A percentile compares a stretch with the other conserved stretches of the same genome.
These are phyloP conservation scores for Fonsecaea multimorphosa DNA, from an alignment of 2,329 filamentous ascomycete species.

Conservation along the genomic window DNA sequence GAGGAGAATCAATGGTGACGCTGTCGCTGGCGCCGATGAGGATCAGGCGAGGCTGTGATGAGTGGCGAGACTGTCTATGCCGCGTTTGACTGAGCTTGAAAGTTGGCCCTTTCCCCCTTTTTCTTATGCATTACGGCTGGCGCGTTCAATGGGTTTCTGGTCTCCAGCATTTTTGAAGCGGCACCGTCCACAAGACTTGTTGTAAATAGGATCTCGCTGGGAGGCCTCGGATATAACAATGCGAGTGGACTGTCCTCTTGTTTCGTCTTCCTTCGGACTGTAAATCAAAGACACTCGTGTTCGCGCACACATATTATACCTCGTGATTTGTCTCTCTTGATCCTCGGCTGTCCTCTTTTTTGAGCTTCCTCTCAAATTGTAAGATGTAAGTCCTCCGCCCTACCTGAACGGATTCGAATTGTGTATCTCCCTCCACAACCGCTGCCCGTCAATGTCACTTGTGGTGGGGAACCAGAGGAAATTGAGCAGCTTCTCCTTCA, in stretches of 20 bases:
- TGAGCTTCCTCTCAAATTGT: not conserved
- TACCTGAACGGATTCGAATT: slow-evolving; percentile 23
- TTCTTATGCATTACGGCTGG: no score
- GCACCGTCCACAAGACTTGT: no score
- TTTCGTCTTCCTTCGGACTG: not conserved
- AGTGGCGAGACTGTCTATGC: no score
- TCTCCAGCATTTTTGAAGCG: no score
- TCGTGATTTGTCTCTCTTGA: not conserved
- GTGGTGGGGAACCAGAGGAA: slow-evolving; percentile 28
- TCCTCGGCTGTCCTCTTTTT: no score
- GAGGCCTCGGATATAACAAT: not conserved
- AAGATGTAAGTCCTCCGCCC: not conserved
- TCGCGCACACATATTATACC: not conserved
- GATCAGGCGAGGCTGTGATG: no score
- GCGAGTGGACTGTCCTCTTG: not conserved
- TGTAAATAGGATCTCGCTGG: no score
- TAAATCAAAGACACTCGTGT: not conserved
- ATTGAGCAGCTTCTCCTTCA: slow-evolving; percentile 25
- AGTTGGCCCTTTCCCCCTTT: no score
- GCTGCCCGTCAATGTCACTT: slow-evolving; percentile 22
- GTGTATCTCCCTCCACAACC: slow-evolving; percentile 24
- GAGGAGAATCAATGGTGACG: no score
- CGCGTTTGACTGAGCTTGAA: no score
- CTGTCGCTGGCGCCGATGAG: no score
- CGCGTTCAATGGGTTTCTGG: no score